Percentiles rank a stretch among this genome's conserved stretches.
Conservation (phyloP, 306 rosid species). For the Prunus mongolica region DNA sequence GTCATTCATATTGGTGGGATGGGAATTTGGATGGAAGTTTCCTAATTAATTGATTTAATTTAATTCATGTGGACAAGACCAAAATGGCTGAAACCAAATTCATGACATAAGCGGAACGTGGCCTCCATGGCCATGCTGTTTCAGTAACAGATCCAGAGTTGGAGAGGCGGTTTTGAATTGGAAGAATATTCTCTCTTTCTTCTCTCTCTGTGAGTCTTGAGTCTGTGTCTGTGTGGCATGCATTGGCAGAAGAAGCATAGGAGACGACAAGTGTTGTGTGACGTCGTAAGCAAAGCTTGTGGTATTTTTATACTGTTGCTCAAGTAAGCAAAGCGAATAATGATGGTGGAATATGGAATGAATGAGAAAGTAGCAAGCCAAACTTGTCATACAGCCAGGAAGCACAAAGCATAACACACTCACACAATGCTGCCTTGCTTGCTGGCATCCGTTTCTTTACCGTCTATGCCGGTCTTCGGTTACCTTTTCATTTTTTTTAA, state of each 20-base stretch:
- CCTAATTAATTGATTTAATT: neutral
- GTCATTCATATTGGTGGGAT: neutral
- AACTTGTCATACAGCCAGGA: neutral
- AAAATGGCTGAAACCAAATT: conserved; percentile 16
- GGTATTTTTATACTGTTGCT: neutral
- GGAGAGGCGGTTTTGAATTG: conserved; percentile 15
- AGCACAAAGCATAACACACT: neutral
- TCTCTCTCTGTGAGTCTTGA: neutral
- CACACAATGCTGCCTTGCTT: neutral
- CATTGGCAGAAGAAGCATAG: conserved; percentile 13
- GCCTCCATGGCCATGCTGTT: conserved; percentile 5
- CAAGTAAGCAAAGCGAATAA: neutral
- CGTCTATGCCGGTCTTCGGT: neutral
- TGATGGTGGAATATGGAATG: conserved; percentile 13
- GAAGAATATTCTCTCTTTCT: conserved; percentile 31
- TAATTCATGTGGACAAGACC: conserved; percentile 1
- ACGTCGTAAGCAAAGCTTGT: conserved; percentile 13
- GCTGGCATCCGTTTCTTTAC: neutral
- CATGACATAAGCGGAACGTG: conserved; percentile 1
- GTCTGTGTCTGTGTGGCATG: neutral
- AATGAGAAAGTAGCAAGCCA: neutral
- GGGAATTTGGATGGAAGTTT: neutral
- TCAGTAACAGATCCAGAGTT: neutral
- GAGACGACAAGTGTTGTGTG: conserved; percentile 5
- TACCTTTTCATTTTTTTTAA: neutral